These are phyloP conservation scores for Fagopyrum homotropicum DNA, from an alignment of 148 eudicot species.

Conservation along the genomic window DNA sequence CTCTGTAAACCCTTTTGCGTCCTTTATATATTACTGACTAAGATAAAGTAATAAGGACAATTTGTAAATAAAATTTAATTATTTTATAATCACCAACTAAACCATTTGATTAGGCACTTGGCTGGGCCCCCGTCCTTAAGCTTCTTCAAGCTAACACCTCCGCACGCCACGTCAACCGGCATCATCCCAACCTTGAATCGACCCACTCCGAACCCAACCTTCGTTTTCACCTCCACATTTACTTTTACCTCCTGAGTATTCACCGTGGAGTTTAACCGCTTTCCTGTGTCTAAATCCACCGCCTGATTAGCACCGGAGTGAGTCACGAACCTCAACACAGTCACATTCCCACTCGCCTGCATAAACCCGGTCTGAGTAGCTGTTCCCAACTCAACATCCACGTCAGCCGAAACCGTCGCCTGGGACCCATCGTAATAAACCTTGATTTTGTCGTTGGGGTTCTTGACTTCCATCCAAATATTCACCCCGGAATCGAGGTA, in stretches of 20 bases:
- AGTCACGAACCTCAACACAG: slow-evolving; percentile 26
- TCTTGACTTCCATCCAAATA: slow-evolving; percentile 31
- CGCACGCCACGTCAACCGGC: slow-evolving; percentile 31
- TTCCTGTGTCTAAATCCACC: slow-evolving; percentile 26
- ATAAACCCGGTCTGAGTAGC: slow-evolving; percentile 21
- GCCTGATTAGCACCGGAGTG: not conserved
- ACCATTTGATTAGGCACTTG: slow-evolving; percentile 26
- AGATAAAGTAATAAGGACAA: not conserved
- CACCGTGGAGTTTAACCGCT: slow-evolving; percentile 20
- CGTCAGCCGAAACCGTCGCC: slow-evolving; percentile 22
- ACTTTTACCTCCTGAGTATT: slow-evolving; percentile 18
- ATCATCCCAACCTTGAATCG: slow-evolving; percentile 20
- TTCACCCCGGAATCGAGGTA: slow-evolving; percentile 17
- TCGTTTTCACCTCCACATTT: slow-evolving; percentile 28
- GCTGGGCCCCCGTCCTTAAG: slow-evolving; percentile 28
- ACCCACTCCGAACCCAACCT: slow-evolving; percentile 36
- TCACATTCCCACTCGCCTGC: slow-evolving; percentile 32
- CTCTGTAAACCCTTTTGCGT: not conserved
- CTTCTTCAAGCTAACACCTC: slow-evolving; percentile 30
- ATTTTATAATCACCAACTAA: slow-evolving; percentile 26
- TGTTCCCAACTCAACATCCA: slow-evolving; percentile 25
- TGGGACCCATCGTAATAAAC: slow-evolving; percentile 25
- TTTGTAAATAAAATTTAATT: not conserved
- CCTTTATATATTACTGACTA: not conserved
- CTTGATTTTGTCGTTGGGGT: slow-evolving; percentile 23